These are phyloP conservation scores for Zalaria obscura DNA, from an alignment of 2,329 filamentous ascomycete genomes.

Conservation along the genomic window DNA sequence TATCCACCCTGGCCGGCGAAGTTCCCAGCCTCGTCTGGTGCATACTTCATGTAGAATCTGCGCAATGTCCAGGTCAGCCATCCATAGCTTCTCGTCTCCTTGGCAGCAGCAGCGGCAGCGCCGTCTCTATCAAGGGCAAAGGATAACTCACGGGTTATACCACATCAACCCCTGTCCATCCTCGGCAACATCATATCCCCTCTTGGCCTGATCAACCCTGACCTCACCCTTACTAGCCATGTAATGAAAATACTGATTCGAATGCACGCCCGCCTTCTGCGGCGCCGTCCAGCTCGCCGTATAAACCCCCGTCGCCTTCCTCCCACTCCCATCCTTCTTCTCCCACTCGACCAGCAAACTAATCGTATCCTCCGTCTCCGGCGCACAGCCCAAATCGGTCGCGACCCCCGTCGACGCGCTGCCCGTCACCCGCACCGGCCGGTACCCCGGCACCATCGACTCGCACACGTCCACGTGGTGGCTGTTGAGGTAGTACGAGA, in stretches of 20 bases:
- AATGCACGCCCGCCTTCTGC: constrained; percentile 85
- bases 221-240: constrained; percentile 75
- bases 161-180: constrained; percentile 60
- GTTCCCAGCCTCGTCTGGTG: constrained; percentile 87
- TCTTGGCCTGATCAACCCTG: constrained; percentile 81
- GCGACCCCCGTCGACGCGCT: constrained; percentile 68
- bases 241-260: constrained; percentile 95
- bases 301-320: constrained; percentile 75
- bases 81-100: too few species aligned
- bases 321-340: constrained; percentile 52
- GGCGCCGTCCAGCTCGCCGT: constrained; percentile 92
- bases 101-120: too few species aligned
- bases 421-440: constrained; percentile 65
- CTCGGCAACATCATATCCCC: constrained; percentile 88
- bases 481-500: constrained; percentile 90
- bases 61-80: neutral
- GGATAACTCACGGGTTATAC: constrained; percentile 58
- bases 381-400: constrained; percentile 60
- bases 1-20: constrained; percentile 86
- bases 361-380: constrained; percentile 84
- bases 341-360: constrained; percentile 81
- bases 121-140: neutral
- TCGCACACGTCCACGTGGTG: constrained; percentile 91
- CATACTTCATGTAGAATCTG: constrained; percentile 48
- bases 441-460: constrained; percentile 74